Conservation (phyloP, 2,329 filamentous ascomycete genomes). For the Amphichorda felina region DNA sequence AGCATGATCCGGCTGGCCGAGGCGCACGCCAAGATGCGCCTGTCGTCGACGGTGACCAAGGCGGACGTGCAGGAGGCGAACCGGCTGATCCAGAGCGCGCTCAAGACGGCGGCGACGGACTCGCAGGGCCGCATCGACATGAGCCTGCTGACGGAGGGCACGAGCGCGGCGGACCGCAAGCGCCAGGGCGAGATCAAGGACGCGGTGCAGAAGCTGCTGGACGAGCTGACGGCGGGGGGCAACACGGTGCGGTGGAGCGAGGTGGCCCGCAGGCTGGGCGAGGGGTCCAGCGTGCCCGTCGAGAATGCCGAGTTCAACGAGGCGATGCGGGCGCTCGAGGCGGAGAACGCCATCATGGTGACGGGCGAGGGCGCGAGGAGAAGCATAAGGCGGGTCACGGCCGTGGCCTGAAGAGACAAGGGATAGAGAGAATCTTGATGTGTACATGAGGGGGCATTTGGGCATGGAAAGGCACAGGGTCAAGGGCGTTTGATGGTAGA, state of each 20-base stretch:
- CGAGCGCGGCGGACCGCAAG: slow-evolving; percentile 74
- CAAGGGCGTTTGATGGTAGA: too few relatives aligned
- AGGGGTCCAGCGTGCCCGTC: slow-evolving; percentile 57
- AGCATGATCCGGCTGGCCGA: slow-evolving; percentile 96
- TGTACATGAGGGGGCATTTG: neutral
- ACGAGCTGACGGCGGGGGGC: slow-evolving; percentile 63
- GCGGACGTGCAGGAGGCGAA: slow-evolving; percentile 85
- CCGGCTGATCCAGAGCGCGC: slow-evolving; percentile 80
- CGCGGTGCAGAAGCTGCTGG: slow-evolving; percentile 61
- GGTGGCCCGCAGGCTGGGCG: slow-evolving; percentile 58
- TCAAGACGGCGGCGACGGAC: slow-evolving; percentile 97
- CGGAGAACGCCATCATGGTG: slow-evolving; percentile 72
- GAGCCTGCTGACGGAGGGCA: slow-evolving; percentile 90
- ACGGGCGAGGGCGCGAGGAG: slow-evolving; percentile 76
- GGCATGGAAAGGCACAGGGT: too few relatives aligned
- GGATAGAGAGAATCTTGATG: neutral
- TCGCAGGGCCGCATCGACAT: slow-evolving; percentile 90
- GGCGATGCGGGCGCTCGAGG: slow-evolving; percentile 66
- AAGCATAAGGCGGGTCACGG: slow-evolving; percentile 65
- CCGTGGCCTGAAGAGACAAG: slow-evolving; percentile 18
- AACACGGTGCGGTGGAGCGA: slow-evolving; percentile 68
- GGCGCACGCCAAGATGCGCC: slow-evolving; percentile 95
- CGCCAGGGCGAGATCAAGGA: slow-evolving; percentile 75
- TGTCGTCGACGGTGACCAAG: slow-evolving; percentile 62
- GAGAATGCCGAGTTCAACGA: slow-evolving; percentile 77